phyloP scores from a whole-genome alignment of 352 stramenopile genomes.

The Ophiocytium majus region DNA sequence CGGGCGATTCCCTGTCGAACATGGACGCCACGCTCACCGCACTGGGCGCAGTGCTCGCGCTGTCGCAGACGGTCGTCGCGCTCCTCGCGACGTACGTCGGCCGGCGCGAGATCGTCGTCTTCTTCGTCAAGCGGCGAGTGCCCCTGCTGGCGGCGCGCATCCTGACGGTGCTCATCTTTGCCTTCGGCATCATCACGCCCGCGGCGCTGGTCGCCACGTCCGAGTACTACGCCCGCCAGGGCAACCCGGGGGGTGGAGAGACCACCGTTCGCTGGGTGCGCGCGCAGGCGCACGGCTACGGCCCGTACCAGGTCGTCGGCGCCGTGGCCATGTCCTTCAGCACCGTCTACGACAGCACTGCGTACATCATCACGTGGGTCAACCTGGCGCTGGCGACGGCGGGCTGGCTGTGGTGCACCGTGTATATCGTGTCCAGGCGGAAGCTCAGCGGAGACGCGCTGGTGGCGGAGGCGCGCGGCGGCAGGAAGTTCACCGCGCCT shows the following conservation, averaged over 20 bases:
- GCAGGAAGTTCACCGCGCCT: no score
- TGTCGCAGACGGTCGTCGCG: background rate
- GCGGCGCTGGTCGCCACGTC: background rate
- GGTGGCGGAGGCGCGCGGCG: no score
- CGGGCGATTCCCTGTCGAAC: background rate
- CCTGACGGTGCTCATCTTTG: background rate
- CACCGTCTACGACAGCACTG: background rate
- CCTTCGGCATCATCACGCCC: background rate
- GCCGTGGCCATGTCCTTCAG: background rate
- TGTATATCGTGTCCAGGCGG: no score
- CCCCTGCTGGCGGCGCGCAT: background rate
- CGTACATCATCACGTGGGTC: background rate
- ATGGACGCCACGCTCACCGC: background rate
- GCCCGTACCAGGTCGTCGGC: background rate
- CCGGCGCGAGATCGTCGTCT: background rate
- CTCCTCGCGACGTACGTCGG: background rate
- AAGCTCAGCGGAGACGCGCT: no score
- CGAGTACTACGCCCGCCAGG: background rate
- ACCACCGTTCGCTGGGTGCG: background rate
- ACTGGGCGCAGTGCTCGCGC: background rate
- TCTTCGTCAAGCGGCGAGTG: background rate
- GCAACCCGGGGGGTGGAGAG: background rate
- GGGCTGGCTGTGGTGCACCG: background rate
- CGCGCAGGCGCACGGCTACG: background rate
- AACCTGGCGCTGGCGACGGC: background rate